Evolutionary conservation across 305 asterid species (phyloP).

Genomic region (Plantago lanceolata): DNA sequence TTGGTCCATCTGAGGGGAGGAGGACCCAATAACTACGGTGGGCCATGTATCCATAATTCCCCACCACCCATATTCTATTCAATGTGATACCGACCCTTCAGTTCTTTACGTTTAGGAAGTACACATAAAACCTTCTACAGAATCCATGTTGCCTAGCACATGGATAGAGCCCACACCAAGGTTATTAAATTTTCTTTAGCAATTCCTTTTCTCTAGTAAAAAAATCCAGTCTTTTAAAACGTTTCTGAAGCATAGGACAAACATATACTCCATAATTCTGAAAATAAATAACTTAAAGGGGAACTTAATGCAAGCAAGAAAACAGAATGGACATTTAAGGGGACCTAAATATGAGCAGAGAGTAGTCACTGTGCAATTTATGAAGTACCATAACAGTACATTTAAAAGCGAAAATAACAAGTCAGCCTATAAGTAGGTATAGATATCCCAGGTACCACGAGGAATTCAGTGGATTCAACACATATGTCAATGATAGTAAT

Average conservation of each 20-base stretch:
- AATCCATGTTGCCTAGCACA: conserved; percentile 55
- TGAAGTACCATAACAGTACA: conserved; percentile 12
- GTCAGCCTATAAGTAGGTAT: conserved; percentile 17
- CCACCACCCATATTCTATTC: conserved; percentile 51
- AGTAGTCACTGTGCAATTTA: conserved; percentile 19
- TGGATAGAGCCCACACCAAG: conserved; percentile 43
- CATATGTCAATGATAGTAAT: conserved; percentile 22
- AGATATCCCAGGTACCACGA: conserved; percentile 27
- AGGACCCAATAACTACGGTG: conserved; percentile 47
- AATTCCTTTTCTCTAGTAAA: conserved; percentile 9
- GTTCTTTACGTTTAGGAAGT: conserved; percentile 40
- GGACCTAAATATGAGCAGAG: not conserved
- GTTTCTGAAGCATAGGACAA: not conserved
- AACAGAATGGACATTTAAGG: conserved; percentile 1
- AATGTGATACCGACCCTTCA: conserved; percentile 57
- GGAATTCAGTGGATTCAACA: conserved; percentile 29
- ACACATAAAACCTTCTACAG: conserved; percentile 31
- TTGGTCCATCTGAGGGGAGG: conserved; percentile 46
- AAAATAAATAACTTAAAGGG: not conserved
- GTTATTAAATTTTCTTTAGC: not conserved
- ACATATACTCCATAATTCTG: too few relatives aligned
- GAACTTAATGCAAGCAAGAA: not conserved
- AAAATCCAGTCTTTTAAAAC: not conserved
- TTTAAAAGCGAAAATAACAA: conserved; percentile 11
- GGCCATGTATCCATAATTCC: conserved; percentile 58